phyloP scores from a whole-genome alignment of 371 early-diverging fungal genomes.

The Batrachochytrium dendrobatidis region DNA sequence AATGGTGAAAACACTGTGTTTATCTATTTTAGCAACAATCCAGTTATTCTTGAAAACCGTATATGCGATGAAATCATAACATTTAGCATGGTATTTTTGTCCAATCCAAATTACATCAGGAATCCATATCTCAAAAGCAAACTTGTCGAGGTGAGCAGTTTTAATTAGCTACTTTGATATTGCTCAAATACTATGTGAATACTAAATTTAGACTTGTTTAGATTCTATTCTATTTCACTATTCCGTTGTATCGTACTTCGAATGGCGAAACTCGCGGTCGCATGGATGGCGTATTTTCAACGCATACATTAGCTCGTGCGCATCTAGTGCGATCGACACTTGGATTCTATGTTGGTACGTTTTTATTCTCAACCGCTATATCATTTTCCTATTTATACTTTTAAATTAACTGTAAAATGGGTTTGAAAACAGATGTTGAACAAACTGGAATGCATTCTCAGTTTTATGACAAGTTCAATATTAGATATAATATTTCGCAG shows the following conservation, averaged over 20 bases:
- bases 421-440: slow-evolving; percentile 66
- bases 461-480: slow-evolving; percentile 97
- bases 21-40: slow-evolving; percentile 51
- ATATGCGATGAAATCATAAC: slow-evolving; percentile 65
- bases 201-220: too few relatives aligned
- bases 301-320: slow-evolving; percentile 63
- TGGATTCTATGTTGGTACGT: slow-evolving; percentile 78
- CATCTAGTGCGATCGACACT: slow-evolving; percentile 75
- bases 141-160: slow-evolving; percentile 69
- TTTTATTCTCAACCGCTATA: background rate
- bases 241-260: slow-evolving; percentile 33
- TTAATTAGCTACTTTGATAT: slow-evolving; percentile 11
- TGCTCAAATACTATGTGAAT: background rate
- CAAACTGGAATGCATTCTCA: slow-evolving; percentile 86
- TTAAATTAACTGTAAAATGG: too few relatives aligned
- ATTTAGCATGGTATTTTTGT: slow-evolving; percentile 72
- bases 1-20: background rate
- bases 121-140: slow-evolving; percentile 94
- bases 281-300: slow-evolving; percentile 58
- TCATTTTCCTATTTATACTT: background rate
- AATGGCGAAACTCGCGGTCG: slow-evolving; percentile 45
- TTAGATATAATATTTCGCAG: slow-evolving; percentile 93
- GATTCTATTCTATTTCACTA: slow-evolving; percentile 69
- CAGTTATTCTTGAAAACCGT: slow-evolving; percentile 46
- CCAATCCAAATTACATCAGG: slow-evolving; percentile 69